Base-by-base conservation (phyloP, 2,329 filamentous ascomycete species). In the Aspergillus sp. region DNA sequence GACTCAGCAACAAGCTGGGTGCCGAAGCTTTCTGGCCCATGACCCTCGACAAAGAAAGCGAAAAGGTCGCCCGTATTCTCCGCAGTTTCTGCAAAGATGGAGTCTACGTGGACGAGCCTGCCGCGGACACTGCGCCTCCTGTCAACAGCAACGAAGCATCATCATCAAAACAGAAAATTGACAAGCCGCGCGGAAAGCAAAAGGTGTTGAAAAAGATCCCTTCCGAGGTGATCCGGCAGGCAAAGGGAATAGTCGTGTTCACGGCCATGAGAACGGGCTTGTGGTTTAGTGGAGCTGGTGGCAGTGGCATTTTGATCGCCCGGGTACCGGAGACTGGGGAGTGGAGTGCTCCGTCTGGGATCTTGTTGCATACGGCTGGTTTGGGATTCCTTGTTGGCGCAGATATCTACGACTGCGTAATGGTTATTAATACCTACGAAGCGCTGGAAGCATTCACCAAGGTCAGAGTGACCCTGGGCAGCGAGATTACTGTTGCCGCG, bases 181-280 rank as follows among this genome's bases (percentile, higher is more conserved):
- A 82, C 57, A 78, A 77, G 5, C 84, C 85, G 64, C 80, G 85
- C 74, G 81, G 82, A 58, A 87, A 85, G 69, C 87, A 88, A 65
- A 81, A 78, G 68, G 82, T 89, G 53, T 73, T 91, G 55, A 91
- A 93, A 78, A 95, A 92, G 79, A 97, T 97, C 32, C 93, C 93
- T 0, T 81, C 88, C 59, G 85, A 89, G 70, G 91, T 97, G 58
- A 91, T 97, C 67, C 87, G 90, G 71, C 91, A 96, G 79, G 92
- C 92, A 19, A 91, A 94, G 67, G 93, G 91, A 9, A 84, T 97
- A 59, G 92, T 91, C 55, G 90, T 97, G 65, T 97, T 97, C 79
- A 97, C 93, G 0, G 96, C 91, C 25, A 96, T 97, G 92, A 87
- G 93, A 59, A 93, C 91, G 17, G 93, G 93, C 4, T 80, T 97